A percentile compares a stretch with the other conserved stretches of the same genome.
phyloP scores from a whole-genome alignment of 2,329 filamentous ascomycete species.

The Plectosphaerella cucumerina region DNA sequence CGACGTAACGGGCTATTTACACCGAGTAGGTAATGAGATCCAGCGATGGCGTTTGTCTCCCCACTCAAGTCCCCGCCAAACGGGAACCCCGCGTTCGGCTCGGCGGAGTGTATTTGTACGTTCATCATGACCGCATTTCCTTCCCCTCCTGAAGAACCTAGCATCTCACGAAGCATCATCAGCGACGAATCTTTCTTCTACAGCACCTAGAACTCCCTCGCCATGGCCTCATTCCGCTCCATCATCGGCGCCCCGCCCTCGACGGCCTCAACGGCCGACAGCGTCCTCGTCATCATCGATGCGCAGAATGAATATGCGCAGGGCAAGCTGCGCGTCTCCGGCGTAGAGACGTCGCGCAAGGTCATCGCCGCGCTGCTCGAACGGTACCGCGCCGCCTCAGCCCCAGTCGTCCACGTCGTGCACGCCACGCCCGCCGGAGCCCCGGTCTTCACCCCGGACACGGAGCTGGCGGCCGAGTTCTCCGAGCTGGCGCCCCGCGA shows the following conservation, averaged over 20 bases:
- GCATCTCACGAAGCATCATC: no score
- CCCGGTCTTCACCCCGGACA: constrained; percentile 62
- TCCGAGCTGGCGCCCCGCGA: constrained; percentile 49
- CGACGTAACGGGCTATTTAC: no score
- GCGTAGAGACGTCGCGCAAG: constrained; percentile 48
- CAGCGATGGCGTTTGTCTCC: no score
- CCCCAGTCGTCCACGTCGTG: constrained; percentile 54
- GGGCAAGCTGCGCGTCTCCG: constrained; percentile 51
- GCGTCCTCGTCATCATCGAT: constrained; percentile 63
- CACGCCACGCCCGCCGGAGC: constrained; percentile 57
- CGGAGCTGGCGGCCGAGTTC: constrained; percentile 56
- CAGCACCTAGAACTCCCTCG: background rate
- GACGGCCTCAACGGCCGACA: constrained; percentile 53
- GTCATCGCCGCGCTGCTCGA: constrained; percentile 53
- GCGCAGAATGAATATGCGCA: constrained; percentile 66
- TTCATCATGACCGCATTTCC: no score
- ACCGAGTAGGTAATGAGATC: no score
- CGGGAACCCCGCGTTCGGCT: no score
- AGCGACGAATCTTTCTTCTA: no score
- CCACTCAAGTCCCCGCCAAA: no score
- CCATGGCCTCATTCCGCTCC: constrained; percentile 33
- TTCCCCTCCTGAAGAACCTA: no score
- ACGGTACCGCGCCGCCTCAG: constrained; percentile 51
- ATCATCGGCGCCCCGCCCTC: constrained; percentile 51
- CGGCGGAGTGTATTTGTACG: no score